A percentile compares a stretch with the other conserved stretches of the same genome.
Evolutionary conservation across 2,329 filamentous ascomycete genomes (phyloP).

Genomic region (Berkeleyomyces rouxiae): DNA sequence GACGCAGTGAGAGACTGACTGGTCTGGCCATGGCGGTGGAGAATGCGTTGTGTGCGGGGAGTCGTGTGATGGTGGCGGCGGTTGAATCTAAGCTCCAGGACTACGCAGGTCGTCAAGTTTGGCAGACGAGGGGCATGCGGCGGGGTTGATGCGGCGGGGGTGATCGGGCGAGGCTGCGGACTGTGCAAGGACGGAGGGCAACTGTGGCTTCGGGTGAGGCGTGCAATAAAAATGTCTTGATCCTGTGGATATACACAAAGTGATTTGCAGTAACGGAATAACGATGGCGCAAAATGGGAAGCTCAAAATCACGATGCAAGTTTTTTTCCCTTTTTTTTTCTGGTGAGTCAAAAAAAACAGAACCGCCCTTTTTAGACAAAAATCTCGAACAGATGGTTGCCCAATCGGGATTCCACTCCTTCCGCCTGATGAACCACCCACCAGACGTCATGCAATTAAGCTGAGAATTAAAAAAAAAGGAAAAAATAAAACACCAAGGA

Average conservation of each 20-base stretch:
- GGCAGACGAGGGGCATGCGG: neutral
- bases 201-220: neutral
- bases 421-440: neutral
- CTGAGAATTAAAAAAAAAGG: too few species aligned
- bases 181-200: neutral
- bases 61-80: neutral
- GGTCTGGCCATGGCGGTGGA: conserved; percentile 18
- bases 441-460: too few species aligned
- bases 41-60: neutral
- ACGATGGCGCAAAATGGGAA: too few species aligned
- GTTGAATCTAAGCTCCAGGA: neutral
- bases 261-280: neutral
- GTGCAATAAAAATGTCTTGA: neutral
- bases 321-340: neutral
- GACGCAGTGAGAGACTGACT: conserved; percentile 16
- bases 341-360: neutral
- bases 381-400: neutral
- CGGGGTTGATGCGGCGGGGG: neutral
- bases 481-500: neutral
- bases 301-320: neutral
- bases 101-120: neutral
- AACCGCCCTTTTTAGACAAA: neutral
- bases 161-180: too few species aligned
- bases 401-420: neutral
- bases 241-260: neutral